Percentiles rank a stretch among this genome's conserved stretches.
Conservation (phyloP, 768 basidiomycete species). For the Leccinum rimulosum region DNA sequence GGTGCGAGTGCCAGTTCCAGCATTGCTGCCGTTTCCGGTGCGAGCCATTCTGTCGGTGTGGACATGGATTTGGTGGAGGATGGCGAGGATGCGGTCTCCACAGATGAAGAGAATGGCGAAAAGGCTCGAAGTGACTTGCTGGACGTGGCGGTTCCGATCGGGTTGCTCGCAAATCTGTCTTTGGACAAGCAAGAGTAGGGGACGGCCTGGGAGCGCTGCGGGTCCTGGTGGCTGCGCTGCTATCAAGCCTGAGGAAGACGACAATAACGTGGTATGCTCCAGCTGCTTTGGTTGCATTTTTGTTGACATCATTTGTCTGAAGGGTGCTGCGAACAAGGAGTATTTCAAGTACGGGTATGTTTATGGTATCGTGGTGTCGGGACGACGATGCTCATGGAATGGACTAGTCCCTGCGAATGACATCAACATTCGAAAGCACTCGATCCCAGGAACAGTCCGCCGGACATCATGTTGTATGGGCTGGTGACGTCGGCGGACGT, state of each 20-base stretch:
- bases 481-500: slow-evolving; percentile 77
- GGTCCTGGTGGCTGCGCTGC: slow-evolving; percentile 4
- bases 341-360: slow-evolving; percentile 73
- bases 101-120: slow-evolving; percentile 41
- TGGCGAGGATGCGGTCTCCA: slow-evolving; percentile 26
- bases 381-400: neutral
- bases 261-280: slow-evolving; percentile 40
- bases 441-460: slow-evolving; percentile 80
- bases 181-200: slow-evolving; percentile 49
- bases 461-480: slow-evolving; percentile 79
- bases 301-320: slow-evolving; percentile 12
- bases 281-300: neutral
- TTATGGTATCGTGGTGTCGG: neutral
- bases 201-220: slow-evolving; percentile 25
- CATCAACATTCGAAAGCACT: slow-evolving; percentile 62
- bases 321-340: slow-evolving; percentile 79
- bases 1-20: too few relatives aligned
- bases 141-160: slow-evolving; percentile 70
- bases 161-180: slow-evolving; percentile 64
- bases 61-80: slow-evolving; percentile 32
- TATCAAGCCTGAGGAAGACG: slow-evolving; percentile 45
- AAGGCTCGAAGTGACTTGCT: slow-evolving; percentile 54
- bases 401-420: slow-evolving; percentile 65
- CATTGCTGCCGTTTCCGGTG: too few relatives aligned
- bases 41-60: neutral